Evolutionary conservation across 2,329 filamentous ascomycete species (phyloP).

Genomic region (Coniella lustricola): DNA sequence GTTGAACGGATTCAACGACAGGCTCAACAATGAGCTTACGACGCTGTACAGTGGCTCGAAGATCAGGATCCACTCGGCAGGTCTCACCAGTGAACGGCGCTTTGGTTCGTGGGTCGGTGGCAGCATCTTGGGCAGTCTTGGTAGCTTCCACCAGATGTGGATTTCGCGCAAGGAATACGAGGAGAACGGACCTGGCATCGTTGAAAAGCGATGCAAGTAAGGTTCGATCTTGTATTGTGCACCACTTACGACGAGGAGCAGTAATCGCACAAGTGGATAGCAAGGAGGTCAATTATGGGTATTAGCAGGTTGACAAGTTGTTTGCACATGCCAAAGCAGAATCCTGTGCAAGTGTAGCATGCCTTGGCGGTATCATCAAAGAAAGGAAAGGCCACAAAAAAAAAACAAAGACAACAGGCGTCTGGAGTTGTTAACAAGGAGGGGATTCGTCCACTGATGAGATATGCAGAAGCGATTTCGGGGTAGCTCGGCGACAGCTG

Average conservation of each 20-base stretch:
- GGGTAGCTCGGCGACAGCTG: conserved; percentile 4
- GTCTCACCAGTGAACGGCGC: conserved; percentile 78
- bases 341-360: too few relatives aligned
- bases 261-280: too few relatives aligned
- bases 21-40: conserved; percentile 77
- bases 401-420: conserved; percentile 8
- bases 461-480: conserved; percentile 2
- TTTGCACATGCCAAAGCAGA: too few relatives aligned
- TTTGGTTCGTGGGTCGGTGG: conserved; percentile 96
- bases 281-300: too few relatives aligned
- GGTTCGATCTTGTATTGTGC: neutral
- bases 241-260: too few relatives aligned
- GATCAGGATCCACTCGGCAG: conserved; percentile 82
- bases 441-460: conserved; percentile 7
- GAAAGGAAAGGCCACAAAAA: neutral
- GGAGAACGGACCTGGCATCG: conserved; percentile 82
- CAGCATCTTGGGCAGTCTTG: conserved; percentile 88
- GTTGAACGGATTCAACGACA: conserved; percentile 86
- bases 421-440: conserved; percentile 14
- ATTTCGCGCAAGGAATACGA: conserved; percentile 96
- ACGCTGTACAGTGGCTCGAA: conserved; percentile 76
- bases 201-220: conserved; percentile 93
- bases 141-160: conserved; percentile 99
- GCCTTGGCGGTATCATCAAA: too few relatives aligned
- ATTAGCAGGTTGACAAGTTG: too few relatives aligned